Base-by-base conservation (phyloP, 441 rosid genomes). In the Macaranga tanarius region DNA sequence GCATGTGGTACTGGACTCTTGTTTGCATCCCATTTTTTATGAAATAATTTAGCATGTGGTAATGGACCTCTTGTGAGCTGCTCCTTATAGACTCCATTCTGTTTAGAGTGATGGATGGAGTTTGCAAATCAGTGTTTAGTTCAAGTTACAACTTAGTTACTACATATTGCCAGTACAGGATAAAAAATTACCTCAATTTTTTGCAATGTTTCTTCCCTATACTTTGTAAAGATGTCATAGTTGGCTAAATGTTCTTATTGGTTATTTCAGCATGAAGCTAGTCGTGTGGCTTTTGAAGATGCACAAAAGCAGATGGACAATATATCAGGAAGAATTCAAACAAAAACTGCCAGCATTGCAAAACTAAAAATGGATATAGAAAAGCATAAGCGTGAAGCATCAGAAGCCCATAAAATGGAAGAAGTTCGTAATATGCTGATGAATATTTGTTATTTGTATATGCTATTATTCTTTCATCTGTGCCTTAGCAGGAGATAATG, bases 201-300 rank as follows among this genome's bases (percentile, higher is more conserved):
- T 75, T 40, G 13, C 28, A 52, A 34, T 50, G 65, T 59, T 48
- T 0, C 12, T 34, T 34, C 38, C 38, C 6, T 34, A n/a, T 54
- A 42, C 52, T 62, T 9, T 34, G 16, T 15, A 19, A 38, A n/a
- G 31, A 7, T 65, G 45, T 52, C 38, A 62, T 67, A 51, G 54
- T 73, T 82, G 61, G 45, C 76, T 73, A 38, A 73, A 59, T 64
- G 51, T 75, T 31, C 25, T 17, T 66, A 56, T 75, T 76, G 70
- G 69, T 11, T 80, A 22, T 84, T 79, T 72, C 86, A 92, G 99
- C 99, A 95, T 78, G 92, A 88, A 77, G 95, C 97, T 83, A 84
- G 87, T 67, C 80, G 55, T 76, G 80, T 79, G 62, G 95, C 98
- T 81, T 91, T 89, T 79, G 86, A 84, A 81, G 88, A 87, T 86